phyloP scores from a whole-genome alignment of 2,329 filamentous ascomycete species.

The Aspergillus jensenii region DNA sequence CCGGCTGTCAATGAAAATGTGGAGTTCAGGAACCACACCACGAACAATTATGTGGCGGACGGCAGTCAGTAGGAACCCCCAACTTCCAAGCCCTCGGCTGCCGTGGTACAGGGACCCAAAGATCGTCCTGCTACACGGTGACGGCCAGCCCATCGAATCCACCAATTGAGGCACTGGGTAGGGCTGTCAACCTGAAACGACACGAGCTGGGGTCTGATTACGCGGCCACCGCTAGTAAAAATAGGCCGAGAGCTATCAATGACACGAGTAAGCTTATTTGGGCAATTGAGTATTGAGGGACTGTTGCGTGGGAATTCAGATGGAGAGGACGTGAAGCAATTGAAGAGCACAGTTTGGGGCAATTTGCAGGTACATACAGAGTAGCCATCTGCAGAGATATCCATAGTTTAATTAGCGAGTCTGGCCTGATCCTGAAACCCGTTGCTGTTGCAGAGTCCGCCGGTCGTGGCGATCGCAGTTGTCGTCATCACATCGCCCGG shows the following conservation, averaged over 20 bases:
- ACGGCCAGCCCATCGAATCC: neutral
- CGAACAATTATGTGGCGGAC: too few relatives aligned
- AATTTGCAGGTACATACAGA: too few relatives aligned
- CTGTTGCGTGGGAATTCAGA: neutral
- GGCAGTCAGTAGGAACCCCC: too few relatives aligned
- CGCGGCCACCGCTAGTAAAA: neutral
- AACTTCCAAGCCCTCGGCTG: neutral
- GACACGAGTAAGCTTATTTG: neutral
- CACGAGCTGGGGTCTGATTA: slow-evolving; percentile 5
- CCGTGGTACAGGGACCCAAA: neutral
- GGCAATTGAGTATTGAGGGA: neutral
- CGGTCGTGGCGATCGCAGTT: neutral
- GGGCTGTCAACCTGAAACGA: slow-evolving; percentile 10
- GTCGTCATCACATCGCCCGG: slow-evolving; percentile 13
- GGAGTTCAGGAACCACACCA: too few relatives aligned
- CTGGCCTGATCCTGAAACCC: slow-evolving; percentile 1
- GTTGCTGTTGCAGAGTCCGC: neutral
- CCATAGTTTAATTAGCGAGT: neutral
- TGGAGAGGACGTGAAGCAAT: neutral
- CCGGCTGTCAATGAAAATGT: neutral
- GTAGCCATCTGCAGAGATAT: too few relatives aligned
- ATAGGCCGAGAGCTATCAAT: neutral
- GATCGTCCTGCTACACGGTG: neutral
- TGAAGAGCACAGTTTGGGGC: neutral
- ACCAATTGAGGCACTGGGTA: neutral